Evolutionary conservation across 2,329 filamentous ascomycete species (phyloP), one percentile per base, ranked within the genome.

Genomic region (Arthroderma sp.): DNA sequence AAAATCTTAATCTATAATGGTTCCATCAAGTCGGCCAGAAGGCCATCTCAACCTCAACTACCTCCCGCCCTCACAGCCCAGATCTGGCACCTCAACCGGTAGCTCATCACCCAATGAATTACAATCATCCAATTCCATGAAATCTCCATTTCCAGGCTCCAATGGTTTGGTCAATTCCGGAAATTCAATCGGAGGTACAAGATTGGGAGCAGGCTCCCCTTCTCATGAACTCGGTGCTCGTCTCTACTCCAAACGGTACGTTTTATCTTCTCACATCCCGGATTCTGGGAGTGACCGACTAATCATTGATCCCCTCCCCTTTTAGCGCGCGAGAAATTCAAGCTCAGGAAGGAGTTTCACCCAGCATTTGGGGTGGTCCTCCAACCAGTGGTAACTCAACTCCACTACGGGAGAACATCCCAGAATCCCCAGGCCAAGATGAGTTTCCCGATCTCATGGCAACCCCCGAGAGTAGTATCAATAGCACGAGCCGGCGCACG

Each of bases 331-430:
- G 91, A 63, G 91, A 98, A 66, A 95, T 96, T 50, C 89, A 96
- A 69, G 88, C 88, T 44, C 88, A 95, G 68, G 89, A 96, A 74
- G 88, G 88, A 42, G 74, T 94, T 71, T 61, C 81, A 73, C 59
- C 74, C 77, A 63, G 81, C 59, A 81, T 83, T 37, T 96, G 91
- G 91, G 87, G 91, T 7, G 87, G 91, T 7, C 89, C 91, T 53
- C 89, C 91, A 40, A 94, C 89, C 45, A 95, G 89, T 62, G 91
- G 89, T 52, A 89, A 94, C 64, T 95, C 89, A 15, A 95, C 89
- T 36, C 91, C 91, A 54, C 76, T 98, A 42, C 85, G 91, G 58
- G 91, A 96, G 69, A 95, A 89, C 53, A 96, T 98, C 49, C 88
- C 89, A 51, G 91, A 98, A 67, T 95, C 89, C 32, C 91, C 91